A percentile compares a stretch with the other conserved stretches of the same genome.
phyloP scores from a whole-genome alignment of 1,284 basidiomycete species.

The Ustilago curta region DNA sequence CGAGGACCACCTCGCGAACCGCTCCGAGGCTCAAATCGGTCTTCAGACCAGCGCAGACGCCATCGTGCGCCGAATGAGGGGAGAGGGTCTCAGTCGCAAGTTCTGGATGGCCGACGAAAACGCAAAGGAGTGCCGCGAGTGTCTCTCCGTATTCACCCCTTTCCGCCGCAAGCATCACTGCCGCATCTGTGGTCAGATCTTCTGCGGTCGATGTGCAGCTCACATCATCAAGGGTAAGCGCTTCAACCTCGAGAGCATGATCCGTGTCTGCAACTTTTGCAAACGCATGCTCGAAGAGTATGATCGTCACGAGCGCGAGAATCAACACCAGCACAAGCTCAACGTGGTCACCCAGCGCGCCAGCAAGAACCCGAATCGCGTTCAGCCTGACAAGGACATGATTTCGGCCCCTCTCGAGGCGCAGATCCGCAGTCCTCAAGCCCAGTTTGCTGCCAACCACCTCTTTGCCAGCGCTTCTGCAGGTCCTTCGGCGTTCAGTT shows the following conservation, averaged over 20 bases:
- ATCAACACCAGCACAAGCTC: slow-evolving; percentile 32
- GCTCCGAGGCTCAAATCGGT: slow-evolving; percentile 43
- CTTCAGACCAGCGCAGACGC: slow-evolving; percentile 62
- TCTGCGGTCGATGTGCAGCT: slow-evolving; percentile 79
- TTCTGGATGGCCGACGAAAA: slow-evolving; percentile 79
- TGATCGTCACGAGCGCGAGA: slow-evolving; percentile 59
- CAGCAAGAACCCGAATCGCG: slow-evolving; percentile 41
- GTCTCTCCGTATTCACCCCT: slow-evolving; percentile 63
- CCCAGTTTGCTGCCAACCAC: slow-evolving; percentile 63
- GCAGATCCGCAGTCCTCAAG: slow-evolving; percentile 56
- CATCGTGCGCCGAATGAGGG: slow-evolving; percentile 58
- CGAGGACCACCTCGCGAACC: slow-evolving; percentile 38
- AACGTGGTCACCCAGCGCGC: slow-evolving; percentile 27
- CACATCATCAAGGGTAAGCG: slow-evolving; percentile 95
- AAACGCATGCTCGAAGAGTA: slow-evolving; percentile 85
- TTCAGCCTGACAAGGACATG: slow-evolving; percentile 56
- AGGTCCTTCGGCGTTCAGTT: slow-evolving; percentile 26
- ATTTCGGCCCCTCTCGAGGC: slow-evolving; percentile 70
- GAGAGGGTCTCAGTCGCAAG: slow-evolving; percentile 63
- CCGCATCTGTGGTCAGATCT: slow-evolving; percentile 69
- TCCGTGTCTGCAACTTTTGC: slow-evolving; percentile 94
- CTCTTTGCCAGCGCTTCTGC: slow-evolving; percentile 55
- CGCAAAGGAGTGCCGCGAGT: slow-evolving; percentile 78
- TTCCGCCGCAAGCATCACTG: slow-evolving; percentile 68
- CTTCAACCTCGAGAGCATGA: slow-evolving; percentile 90